These are phyloP conservation scores for Leccinum uliginosum DNA, from an alignment of 768 basidiomycete species.

Conservation along the genomic window DNA sequence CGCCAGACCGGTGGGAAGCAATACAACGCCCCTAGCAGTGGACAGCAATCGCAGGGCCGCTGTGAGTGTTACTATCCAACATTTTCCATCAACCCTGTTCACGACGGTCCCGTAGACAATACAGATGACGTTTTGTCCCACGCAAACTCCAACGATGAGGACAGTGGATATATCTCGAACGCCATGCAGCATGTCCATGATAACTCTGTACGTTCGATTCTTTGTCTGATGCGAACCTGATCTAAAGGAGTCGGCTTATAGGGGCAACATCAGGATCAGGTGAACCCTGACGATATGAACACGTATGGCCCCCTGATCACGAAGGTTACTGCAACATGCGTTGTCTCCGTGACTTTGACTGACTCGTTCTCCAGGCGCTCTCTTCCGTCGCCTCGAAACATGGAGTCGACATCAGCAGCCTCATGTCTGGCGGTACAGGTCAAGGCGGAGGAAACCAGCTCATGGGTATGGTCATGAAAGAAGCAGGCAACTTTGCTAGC, in stretches of 20 bases:
- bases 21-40: constrained; percentile 54
- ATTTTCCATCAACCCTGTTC: neutral
- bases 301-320: constrained; percentile 21
- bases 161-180: constrained; percentile 7
- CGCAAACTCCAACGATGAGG: constrained; percentile 33
- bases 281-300: constrained; percentile 7
- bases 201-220: constrained; percentile 15
- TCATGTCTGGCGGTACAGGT: constrained; percentile 34
- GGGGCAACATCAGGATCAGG: constrained; percentile 15
- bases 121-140: constrained; percentile 56
- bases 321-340: constrained; percentile 7
- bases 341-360: neutral
- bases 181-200: constrained; percentile 20
- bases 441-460: constrained; percentile 54
- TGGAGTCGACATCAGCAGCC: constrained; percentile 29
- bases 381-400: constrained; percentile 11
- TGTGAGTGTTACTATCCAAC: constrained; percentile 16
- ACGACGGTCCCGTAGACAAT: constrained; percentile 44
- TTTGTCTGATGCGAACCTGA: neutral
- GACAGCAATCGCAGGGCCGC: constrained; percentile 20
- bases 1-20: constrained; percentile 62
- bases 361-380: constrained; percentile 15
- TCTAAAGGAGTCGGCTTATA: constrained; percentile 4
- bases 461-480: constrained; percentile 83
- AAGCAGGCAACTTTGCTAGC: constrained; percentile 68